A percentile compares a stretch with the other conserved stretches of the same genome.
phyloP scores from a whole-genome alignment of 257 asterid genomes.

The Solanum paucissectum region DNA sequence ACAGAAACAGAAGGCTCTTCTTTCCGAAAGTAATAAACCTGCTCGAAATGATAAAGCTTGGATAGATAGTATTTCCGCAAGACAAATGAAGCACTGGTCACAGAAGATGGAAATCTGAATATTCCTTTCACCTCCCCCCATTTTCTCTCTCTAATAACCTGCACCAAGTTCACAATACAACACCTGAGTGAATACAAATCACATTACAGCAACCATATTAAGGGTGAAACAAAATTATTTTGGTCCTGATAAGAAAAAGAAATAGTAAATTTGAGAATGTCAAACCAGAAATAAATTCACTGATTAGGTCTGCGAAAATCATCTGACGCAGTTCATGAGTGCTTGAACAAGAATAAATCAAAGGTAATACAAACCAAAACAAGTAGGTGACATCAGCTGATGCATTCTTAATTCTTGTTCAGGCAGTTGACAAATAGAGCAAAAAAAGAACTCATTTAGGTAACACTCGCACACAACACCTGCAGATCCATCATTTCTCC shows the following conservation, averaged over 20 bases:
- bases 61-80: slow-evolving; percentile 75
- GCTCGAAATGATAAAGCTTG: slow-evolving; percentile 87
- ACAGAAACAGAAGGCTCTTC: slow-evolving; percentile 37
- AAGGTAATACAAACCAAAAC: background rate
- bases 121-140: slow-evolving; percentile 80
- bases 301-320: background rate
- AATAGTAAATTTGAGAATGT: background rate
- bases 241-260: background rate
- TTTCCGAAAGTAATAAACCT: slow-evolving; percentile 80
- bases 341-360: background rate
- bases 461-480: background rate
- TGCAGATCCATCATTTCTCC: background rate
- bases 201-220: background rate
- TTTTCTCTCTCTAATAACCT: slow-evolving; percentile 81
- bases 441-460: background rate
- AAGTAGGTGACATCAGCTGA: background rate
- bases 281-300: background rate
- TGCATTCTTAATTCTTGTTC: background rate
- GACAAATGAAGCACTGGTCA: slow-evolving; percentile 77
- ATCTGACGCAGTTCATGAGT: background rate
- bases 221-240: background rate
- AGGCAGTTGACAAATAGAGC: background rate
- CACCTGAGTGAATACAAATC: background rate
- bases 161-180: slow-evolving; percentile 12
- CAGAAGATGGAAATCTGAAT: slow-evolving; percentile 71